phyloP scores from a whole-genome alignment of 345 rosid species.

The Cardamine occulta region DNA sequence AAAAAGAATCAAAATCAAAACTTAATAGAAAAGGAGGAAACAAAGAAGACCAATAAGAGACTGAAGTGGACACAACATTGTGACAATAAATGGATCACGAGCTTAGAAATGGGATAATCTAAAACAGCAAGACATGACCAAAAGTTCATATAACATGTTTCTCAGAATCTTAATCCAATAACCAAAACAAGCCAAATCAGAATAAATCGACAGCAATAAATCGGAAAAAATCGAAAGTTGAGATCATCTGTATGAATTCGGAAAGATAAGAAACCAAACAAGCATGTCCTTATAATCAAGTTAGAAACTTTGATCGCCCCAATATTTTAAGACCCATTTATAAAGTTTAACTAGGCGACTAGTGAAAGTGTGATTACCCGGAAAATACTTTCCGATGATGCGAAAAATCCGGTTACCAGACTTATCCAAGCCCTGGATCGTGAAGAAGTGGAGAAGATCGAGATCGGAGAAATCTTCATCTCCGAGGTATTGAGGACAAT shows the following conservation, averaged over 20 bases:
- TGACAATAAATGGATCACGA: background rate
- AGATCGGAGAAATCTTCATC: constrained; percentile 95
- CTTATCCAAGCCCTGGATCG: constrained; percentile 74
- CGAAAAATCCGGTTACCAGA: constrained; percentile 76
- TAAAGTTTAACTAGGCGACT: background rate
- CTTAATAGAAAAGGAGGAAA: background rate
- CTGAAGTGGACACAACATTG: background rate
- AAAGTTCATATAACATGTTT: background rate
- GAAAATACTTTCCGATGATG: constrained; percentile 81
- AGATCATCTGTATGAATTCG: background rate
- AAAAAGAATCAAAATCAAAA: constrained; percentile 17
- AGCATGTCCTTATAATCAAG: background rate
- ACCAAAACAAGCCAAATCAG: background rate
- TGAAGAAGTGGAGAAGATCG: constrained; percentile 74
- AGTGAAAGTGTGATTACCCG: constrained; percentile 55
- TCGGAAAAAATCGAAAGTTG: background rate
- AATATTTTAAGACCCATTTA: background rate
- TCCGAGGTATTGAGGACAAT: constrained; percentile 65
- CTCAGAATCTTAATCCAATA: background rate
- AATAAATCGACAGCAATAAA: background rate
- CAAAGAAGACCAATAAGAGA: constrained; percentile 8
- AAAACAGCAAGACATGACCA: background rate
- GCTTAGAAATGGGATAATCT: background rate
- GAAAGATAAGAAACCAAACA: background rate
- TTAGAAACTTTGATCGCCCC: background rate